A percentile compares a stretch with the other conserved stretches of the same genome.
These are phyloP conservation scores for Candida sonorensis DNA, from an alignment of 805 yeast species.

Conservation along the genomic window DNA sequence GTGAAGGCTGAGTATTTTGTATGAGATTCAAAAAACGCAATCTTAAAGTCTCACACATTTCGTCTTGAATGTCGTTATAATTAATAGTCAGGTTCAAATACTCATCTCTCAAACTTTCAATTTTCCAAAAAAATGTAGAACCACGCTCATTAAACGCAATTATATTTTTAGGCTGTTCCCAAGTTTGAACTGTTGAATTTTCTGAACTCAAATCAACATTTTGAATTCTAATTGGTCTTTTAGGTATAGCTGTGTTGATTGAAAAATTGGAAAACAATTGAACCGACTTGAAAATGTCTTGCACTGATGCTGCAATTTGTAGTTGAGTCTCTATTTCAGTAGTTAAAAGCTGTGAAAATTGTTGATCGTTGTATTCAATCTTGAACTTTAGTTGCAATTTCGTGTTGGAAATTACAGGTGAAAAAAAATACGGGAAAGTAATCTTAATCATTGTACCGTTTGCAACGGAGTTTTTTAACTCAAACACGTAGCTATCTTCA, in stretches of 20 bases:
- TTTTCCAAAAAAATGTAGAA: conserved; percentile 50
- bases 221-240: conserved; percentile 47
- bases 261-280: conserved; percentile 61
- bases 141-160: conserved; percentile 69
- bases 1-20: conserved; percentile 2
- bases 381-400: conserved; percentile 16
- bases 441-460: conserved; percentile 8
- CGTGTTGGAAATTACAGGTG: conserved; percentile 28
- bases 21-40: conserved; percentile 11
- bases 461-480: conserved; percentile 3
- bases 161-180: conserved; percentile 29
- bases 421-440: conserved; percentile 28
- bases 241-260: conserved; percentile 48
- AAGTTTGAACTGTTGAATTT: conserved; percentile 16
- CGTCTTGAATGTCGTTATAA: conserved; percentile 42
- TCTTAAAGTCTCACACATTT: conserved; percentile 29
- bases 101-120: conserved; percentile 31
- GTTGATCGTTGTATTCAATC: conserved; percentile 14
- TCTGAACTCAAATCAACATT: conserved; percentile 28
- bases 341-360: conserved; percentile 11
- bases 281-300: conserved; percentile 60
- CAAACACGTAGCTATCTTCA: conserved; percentile 13
- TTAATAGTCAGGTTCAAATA: conserved; percentile 35
- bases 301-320: conserved; percentile 68
- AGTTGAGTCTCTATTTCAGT: conserved; percentile 44